These are phyloP conservation scores for Liquidambar formosana DNA, from an alignment of 164 flowering plant species.

Conservation along the genomic window DNA sequence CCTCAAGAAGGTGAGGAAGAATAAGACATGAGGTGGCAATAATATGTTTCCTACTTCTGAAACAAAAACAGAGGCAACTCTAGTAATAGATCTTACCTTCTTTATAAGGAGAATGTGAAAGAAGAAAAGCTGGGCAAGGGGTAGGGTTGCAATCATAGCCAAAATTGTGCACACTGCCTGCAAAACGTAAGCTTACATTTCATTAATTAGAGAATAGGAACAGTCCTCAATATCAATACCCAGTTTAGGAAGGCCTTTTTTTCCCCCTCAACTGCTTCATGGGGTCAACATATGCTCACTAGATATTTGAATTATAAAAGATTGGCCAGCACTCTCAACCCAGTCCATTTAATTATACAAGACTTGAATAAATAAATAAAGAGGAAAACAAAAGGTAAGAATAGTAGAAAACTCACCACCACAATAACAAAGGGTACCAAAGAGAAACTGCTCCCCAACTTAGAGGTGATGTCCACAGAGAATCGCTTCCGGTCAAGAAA, in stretches of 20 bases:
- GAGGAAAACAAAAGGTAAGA: not conserved
- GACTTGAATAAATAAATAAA: not conserved
- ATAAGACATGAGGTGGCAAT: no score
- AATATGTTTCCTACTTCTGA: no score
- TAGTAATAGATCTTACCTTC: slow-evolving; percentile 69
- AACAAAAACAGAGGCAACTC: no score
- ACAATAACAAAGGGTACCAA: slow-evolving; percentile 85
- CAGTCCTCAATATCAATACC: not conserved
- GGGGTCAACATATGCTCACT: no score
- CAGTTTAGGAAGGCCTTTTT: not conserved
- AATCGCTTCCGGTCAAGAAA: slow-evolving; percentile 76
- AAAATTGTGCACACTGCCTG: slow-evolving; percentile 90
- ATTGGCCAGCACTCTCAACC: no score
- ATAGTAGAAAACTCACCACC: slow-evolving; percentile 59
- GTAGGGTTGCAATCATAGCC: slow-evolving; percentile 94
- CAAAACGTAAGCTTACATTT: not conserved
- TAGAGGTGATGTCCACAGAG: slow-evolving; percentile 66
- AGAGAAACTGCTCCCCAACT: slow-evolving; percentile 97
- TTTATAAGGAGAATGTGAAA: slow-evolving; percentile 95
- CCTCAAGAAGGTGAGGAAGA: no score
- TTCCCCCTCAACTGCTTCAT: no score
- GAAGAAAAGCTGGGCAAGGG: slow-evolving; percentile 94
- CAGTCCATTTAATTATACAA: no score
- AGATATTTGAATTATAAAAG: no score
- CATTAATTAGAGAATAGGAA: not conserved